Base-by-base conservation (phyloP, 176 grass and related monocot genomes). In the Puya raimondii region DNA sequence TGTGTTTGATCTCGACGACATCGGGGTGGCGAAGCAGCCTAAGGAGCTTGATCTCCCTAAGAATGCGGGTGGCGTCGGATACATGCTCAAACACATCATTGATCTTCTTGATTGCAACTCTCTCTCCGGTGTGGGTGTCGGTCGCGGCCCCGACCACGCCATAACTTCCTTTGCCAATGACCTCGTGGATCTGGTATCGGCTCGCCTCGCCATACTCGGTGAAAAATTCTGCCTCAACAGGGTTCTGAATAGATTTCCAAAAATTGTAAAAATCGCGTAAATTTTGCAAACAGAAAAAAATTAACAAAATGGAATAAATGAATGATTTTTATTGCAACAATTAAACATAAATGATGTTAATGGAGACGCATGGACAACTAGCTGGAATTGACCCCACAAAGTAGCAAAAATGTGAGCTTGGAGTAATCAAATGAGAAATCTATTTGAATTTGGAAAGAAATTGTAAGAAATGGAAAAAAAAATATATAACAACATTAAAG, bases 161-260 rank as follows among this genome's bases (percentile, higher is more conserved):
- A 33, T 92, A 92, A 71, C 89, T 92, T 42, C 82, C 89, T 74
- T 92, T 92, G n/a, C 89, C 89, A 2, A 92, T 66, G 69, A 92
- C 89, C 71, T 92, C 89, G 25, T 70, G 29, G 48, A 92, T 73
- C 73, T 88, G 65, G 56, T 88, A 92, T 49, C 89, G 54, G 73
- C 18, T 83, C 13, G 89, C 82, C 50, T 92, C 89, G 18, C 89
- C 89, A 20, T 86, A 92, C 67, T 92, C 85, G 11, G 82, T 92
- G 82, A 92, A 92, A 76, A 92, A 88, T 18, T 74, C 79, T 3
- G 73, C 48, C 79, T 92, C 77, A 23, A 42, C 57, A 15, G 78
- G 70, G 69, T 81, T 79, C 85, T 91, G 75, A 6, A 53, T 47
- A 69, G 6, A 68, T 2, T 78, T 51, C 16, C 16, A 20, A 8